phyloP scores from a whole-genome alignment of 192 early-diverging fungal genomes.

The Backusella morwellensis region DNA sequence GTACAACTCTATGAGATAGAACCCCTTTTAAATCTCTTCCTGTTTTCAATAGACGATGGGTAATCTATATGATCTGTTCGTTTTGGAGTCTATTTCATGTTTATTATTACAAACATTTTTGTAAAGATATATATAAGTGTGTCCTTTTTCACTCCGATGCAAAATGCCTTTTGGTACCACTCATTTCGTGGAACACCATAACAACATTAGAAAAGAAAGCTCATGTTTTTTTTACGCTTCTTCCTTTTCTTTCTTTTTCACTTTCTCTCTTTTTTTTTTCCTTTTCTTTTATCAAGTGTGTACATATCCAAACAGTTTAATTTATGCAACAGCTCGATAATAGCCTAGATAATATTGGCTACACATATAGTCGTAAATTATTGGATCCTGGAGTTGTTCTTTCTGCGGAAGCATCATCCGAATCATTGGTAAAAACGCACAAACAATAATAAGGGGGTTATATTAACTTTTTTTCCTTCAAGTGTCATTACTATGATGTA shows the following conservation, averaged over 20 bases:
- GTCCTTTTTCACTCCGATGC: not conserved
- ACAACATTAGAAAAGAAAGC: not conserved
- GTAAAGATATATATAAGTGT: not conserved
- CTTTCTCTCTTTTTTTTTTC: not conserved
- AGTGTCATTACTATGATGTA: conserved; percentile 15
- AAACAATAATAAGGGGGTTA: not conserved
- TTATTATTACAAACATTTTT: not conserved
- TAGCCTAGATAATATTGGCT: conserved; percentile 11
- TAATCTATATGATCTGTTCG: not conserved
- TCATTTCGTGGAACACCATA: not conserved
- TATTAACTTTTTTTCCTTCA: not conserved
- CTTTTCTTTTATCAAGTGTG: not conserved
- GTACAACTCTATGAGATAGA: not conserved
- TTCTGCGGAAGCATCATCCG: not conserved
- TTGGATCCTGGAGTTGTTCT: not conserved
- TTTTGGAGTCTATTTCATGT: not conserved
- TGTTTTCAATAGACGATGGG: not conserved
- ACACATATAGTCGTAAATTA: conserved; percentile 3
- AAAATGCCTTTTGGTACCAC: not conserved
- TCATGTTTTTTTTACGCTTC: not conserved
- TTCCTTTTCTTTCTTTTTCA: not conserved
- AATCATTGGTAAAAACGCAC: conserved; percentile 3
- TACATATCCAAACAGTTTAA: not conserved
- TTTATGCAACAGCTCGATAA: conserved; percentile 6
- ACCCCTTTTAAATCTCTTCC: not conserved